These are phyloP conservation scores for Kodamaea neixiangensis DNA, from an alignment of 805 yeast genomes.

Conservation along the genomic window DNA sequence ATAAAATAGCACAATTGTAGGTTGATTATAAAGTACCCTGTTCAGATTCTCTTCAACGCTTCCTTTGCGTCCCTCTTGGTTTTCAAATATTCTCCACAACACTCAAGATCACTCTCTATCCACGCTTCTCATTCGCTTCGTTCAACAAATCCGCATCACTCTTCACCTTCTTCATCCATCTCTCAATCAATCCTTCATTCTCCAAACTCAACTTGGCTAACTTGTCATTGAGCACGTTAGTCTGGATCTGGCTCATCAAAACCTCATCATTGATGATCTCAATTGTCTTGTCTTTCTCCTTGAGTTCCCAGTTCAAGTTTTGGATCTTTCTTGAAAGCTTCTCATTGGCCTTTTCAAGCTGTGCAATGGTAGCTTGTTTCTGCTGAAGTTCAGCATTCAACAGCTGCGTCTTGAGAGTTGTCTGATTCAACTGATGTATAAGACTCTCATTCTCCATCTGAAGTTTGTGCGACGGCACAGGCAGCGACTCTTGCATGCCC, in stretches of 20 bases:
- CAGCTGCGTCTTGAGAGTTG: conserved; percentile 25
- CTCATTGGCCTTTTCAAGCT: conserved; percentile 18
- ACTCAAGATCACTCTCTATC: too few species aligned
- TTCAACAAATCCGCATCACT: conserved; percentile 63
- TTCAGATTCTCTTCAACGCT: too few species aligned
- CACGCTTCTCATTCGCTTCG: conserved; percentile 41
- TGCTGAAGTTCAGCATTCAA: conserved; percentile 16
- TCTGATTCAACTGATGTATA: conserved; percentile 20
- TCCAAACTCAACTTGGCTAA: conserved; percentile 46
- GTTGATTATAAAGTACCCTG: too few species aligned
- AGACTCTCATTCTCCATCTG: conserved; percentile 5
- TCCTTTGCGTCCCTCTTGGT: too few species aligned
- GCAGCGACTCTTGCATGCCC: conserved; percentile 10
- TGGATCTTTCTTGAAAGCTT: conserved; percentile 22
- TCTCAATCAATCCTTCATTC: conserved; percentile 48
- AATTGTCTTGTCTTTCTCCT: conserved; percentile 56
- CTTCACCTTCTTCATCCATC: conserved; percentile 47
- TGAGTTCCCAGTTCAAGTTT: conserved; percentile 28
- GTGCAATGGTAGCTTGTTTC: conserved; percentile 14
- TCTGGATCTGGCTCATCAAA: conserved; percentile 59
- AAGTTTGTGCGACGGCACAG: conserved; percentile 8
- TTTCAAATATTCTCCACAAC: too few species aligned
- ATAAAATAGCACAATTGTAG: too few species aligned
- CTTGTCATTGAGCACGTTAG: conserved; percentile 44
- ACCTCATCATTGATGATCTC: conserved; percentile 69